Conservation (phyloP, 2,329 filamentous ascomycete genomes). For the Daldinia sp. region DNA sequence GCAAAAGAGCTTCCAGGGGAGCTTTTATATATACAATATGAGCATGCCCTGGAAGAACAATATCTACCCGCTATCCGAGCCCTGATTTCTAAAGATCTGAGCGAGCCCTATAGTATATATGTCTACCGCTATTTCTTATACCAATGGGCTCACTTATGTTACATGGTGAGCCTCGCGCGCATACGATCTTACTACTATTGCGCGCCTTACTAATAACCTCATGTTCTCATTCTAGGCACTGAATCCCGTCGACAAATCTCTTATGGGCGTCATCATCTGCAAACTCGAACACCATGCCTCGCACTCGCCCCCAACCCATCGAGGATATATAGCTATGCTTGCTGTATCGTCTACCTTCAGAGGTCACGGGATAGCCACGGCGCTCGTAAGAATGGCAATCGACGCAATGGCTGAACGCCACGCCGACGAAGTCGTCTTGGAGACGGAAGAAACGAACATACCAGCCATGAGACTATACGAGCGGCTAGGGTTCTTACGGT, state of each 20-base stretch:
- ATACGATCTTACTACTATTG: background rate
- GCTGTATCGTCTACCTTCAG: constrained; percentile 85
- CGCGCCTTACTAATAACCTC: background rate
- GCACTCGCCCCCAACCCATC: constrained; percentile 75
- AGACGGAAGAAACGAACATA: constrained; percentile 93
- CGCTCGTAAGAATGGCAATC: constrained; percentile 87
- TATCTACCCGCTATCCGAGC: constrained; percentile 88
- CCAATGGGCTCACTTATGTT: constrained; percentile 98
- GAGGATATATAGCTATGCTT: constrained; percentile 98
- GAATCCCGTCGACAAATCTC: constrained; percentile 65
- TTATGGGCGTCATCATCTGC: constrained; percentile 92
- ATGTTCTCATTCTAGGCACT: constrained; percentile 56
- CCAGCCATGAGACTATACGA: constrained; percentile 94
- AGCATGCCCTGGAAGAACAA: constrained; percentile 66
- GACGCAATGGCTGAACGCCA: constrained; percentile 85
- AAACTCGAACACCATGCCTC: constrained; percentile 92
- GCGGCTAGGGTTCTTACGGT: constrained; percentile 86
- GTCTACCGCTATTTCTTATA: constrained; percentile 98
- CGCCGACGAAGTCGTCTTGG: constrained; percentile 93
- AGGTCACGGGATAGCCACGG: constrained; percentile 86
- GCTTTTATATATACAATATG: constrained; percentile 68
- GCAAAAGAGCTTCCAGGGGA: constrained; percentile 53
- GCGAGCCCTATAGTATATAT: constrained; percentile 98
- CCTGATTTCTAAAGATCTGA: constrained; percentile 94
- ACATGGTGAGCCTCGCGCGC: constrained; percentile 70